phyloP scores from a whole-genome alignment of 2,329 filamentous ascomycete species.

The Penicillium sp. region DNA sequence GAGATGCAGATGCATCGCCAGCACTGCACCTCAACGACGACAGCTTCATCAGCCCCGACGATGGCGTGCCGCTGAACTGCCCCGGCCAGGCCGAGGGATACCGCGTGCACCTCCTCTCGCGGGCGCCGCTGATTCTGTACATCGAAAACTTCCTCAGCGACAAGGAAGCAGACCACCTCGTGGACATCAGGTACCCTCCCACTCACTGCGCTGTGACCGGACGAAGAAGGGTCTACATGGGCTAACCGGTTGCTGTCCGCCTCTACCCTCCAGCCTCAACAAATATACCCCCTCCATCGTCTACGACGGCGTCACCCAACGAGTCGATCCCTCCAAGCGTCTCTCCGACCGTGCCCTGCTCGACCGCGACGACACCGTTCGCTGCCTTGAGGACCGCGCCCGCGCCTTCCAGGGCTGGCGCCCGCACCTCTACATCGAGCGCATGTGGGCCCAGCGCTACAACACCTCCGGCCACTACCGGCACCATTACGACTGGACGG shows the following conservation, averaged over 20 bases:
- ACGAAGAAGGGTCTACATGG: background rate
- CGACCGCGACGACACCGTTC: conserved; percentile 49
- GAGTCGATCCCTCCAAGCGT: conserved; percentile 50
- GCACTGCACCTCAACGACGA: conserved; percentile 29
- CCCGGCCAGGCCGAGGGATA: conserved; percentile 27
- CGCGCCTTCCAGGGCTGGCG: conserved; percentile 61
- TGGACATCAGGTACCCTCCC: conserved; percentile 50
- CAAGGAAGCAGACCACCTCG: conserved; percentile 50
- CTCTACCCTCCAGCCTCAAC: conserved; percentile 30
- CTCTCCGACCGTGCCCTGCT: conserved; percentile 53
- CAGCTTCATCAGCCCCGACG: conserved; percentile 36
- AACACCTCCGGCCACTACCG: conserved; percentile 57
- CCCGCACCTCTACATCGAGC: conserved; percentile 57
- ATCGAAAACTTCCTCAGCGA: conserved; percentile 55
- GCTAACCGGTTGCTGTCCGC: background rate
- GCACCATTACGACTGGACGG: conserved; percentile 60
- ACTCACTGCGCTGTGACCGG: background rate
- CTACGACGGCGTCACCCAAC: conserved; percentile 50
- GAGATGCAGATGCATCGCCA: conserved; percentile 8
- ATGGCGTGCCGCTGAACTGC: conserved; percentile 29
- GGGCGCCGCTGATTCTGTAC: conserved; percentile 57
- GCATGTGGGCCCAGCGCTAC: conserved; percentile 60
- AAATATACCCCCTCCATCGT: conserved; percentile 56
- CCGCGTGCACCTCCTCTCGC: conserved; percentile 50
- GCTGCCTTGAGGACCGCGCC: conserved; percentile 59